phyloP scores from a whole-genome alignment of 371 early-diverging fungal genomes.

The Mortierella sp. region DNA sequence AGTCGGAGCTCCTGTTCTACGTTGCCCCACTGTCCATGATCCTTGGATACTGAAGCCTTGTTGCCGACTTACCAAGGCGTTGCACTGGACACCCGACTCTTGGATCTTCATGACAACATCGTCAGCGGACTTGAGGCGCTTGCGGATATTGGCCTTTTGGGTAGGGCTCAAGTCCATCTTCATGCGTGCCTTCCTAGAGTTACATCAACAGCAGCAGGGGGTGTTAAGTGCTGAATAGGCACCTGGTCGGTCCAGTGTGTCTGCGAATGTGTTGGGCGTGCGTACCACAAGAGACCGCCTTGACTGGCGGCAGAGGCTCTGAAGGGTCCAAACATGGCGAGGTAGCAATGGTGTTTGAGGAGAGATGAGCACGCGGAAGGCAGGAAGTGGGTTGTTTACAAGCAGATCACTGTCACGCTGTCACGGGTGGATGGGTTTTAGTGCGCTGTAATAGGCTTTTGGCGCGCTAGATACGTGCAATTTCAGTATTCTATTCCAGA shows the following conservation, averaged over 20 bases:
- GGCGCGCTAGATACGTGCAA: too few species aligned
- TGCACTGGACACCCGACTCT: slow-evolving; percentile 89
- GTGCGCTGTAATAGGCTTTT: too few species aligned
- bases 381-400: neutral
- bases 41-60: neutral
- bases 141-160: slow-evolving; percentile 94
- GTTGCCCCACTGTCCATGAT: neutral
- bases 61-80: slow-evolving; percentile 73
- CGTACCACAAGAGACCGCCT: slow-evolving; percentile 78
- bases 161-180: slow-evolving; percentile 82
- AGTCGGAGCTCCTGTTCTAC: neutral
- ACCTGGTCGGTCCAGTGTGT: neutral
- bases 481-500: too few species aligned
- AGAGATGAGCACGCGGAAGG: neutral
- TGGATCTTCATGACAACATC: slow-evolving; percentile 84
- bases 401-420: too few species aligned
- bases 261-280: neutral
- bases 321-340: slow-evolving; percentile 83
- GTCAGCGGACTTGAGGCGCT: slow-evolving; percentile 92
- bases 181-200: slow-evolving; percentile 76
- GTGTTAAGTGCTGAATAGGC: neutral
- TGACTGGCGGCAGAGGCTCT: slow-evolving; percentile 72
- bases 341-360: neutral
- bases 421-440: too few species aligned
- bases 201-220: neutral